A percentile compares a stretch with the other conserved stretches of the same genome.
These are phyloP conservation scores for Brachypodium distachyon DNA, from an alignment of 202 grass and related monocot species.

Conservation along the genomic window DNA sequence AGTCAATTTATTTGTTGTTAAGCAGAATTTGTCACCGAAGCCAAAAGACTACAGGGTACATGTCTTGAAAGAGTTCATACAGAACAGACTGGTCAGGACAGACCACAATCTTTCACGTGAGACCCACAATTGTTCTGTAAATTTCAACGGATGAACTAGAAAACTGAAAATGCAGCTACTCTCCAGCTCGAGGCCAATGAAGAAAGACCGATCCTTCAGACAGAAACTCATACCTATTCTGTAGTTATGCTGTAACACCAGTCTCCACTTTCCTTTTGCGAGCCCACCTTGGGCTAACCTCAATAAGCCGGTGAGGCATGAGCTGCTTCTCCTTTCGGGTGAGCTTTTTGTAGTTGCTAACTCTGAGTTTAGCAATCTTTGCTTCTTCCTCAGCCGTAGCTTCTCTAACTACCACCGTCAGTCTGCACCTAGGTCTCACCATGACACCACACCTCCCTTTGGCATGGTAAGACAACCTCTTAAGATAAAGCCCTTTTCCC, in stretches of 20 bases:
- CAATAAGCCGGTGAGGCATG: slow-evolving; percentile 77
- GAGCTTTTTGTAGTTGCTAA: slow-evolving; percentile 86
- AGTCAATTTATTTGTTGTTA: neutral
- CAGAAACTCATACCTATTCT: neutral
- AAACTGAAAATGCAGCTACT: neutral
- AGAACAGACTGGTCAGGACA: neutral
- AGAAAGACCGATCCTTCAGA: neutral
- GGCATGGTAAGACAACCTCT: slow-evolving; percentile 69
- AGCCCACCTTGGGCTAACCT: slow-evolving; percentile 64
- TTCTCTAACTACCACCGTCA: slow-evolving; percentile 76
- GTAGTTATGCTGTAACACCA: neutral
- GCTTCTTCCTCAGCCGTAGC: slow-evolving; percentile 72
- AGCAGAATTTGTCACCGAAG: neutral
- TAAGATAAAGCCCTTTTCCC: slow-evolving; percentile 66
- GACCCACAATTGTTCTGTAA: neutral
- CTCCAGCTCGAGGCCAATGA: neutral
- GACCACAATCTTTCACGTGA: neutral
- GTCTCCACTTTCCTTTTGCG: slow-evolving; percentile 39
- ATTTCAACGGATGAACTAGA: neutral
- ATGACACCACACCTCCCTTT: slow-evolving; percentile 65
- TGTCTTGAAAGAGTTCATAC: neutral
- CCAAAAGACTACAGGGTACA: neutral
- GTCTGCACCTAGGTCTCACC: slow-evolving; percentile 66
- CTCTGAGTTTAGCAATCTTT: slow-evolving; percentile 75
- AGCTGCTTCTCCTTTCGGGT: slow-evolving; percentile 68